Evolutionary conservation across 176 grass and related monocot species (phyloP).

Genomic region (Bromus sterilis): DNA sequence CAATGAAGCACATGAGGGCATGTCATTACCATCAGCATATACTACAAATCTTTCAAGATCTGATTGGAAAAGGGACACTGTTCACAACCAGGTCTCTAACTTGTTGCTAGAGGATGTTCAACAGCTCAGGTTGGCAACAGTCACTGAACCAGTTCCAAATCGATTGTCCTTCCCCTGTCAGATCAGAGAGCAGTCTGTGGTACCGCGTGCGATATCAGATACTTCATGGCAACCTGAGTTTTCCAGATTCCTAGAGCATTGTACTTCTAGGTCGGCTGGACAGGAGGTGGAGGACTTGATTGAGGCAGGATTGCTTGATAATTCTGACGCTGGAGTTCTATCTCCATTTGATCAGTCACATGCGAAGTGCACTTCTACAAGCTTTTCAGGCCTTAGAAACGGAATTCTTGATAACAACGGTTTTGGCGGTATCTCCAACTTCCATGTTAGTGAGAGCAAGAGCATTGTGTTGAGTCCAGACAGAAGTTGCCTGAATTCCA

Average conservation of each 20-base stretch:
- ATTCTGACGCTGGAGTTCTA: constrained; percentile 10
- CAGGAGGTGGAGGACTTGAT: not conserved
- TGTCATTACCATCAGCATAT: constrained; percentile 31
- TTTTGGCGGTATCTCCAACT: constrained; percentile 18
- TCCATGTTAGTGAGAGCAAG: constrained; percentile 7
- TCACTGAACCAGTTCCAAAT: constrained; percentile 11
- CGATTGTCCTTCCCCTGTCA: constrained; percentile 10
- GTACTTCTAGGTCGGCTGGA: constrained; percentile 20
- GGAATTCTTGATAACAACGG: constrained; percentile 11
- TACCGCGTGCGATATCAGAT: constrained; percentile 21
- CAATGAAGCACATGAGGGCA: constrained; percentile 22
- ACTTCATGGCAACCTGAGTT: constrained; percentile 19
- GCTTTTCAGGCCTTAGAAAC: constrained; percentile 16
- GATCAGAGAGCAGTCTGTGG: constrained; percentile 24
- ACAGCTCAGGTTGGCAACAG: constrained; percentile 1
- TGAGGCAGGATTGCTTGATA: constrained; percentile 2
- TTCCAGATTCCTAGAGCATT: constrained; percentile 11
- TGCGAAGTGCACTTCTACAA: constrained; percentile 27
- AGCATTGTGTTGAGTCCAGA: constrained; percentile 5
- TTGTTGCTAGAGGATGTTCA: constrained; percentile 28
- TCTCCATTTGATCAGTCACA: constrained; percentile 10
- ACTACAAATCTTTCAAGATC: constrained; percentile 8
- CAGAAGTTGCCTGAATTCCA: constrained; percentile 9
- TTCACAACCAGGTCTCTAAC: constrained; percentile 26
- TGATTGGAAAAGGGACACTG: constrained; percentile 9